These are phyloP conservation scores for Plasmodium yoelii DNA, from an alignment of 169 alveolate species.

Conservation along the genomic window DNA sequence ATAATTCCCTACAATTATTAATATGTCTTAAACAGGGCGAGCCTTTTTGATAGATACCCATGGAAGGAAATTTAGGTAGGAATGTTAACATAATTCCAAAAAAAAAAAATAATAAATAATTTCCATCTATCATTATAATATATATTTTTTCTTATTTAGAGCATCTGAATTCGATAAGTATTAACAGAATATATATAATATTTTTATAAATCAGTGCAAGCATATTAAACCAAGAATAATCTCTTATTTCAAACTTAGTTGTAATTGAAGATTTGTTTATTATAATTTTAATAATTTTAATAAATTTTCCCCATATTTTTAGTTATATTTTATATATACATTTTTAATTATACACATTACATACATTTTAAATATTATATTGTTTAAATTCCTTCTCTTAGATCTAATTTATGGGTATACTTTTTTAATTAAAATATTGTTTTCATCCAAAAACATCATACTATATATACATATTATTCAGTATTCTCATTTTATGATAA, in stretches of 20 bases:
- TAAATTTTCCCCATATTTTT: not conserved
- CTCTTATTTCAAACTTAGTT: not conserved
- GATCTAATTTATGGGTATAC: slow-evolving; percentile 12
- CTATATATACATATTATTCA: not conserved
- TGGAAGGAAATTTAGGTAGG: slow-evolving; percentile 72
- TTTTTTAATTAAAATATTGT: slow-evolving; percentile 13
- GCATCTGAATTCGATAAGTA: slow-evolving; percentile 75
- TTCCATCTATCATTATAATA: not conserved
- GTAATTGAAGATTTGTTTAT: not conserved
- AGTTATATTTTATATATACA: not conserved
- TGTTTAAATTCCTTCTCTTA: not conserved
- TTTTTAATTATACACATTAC: slow-evolving; percentile 4
- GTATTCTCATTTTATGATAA: not conserved
- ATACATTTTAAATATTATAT: slow-evolving; percentile 4
- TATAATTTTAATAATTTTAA: not conserved
- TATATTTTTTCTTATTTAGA: slow-evolving; percentile 23
- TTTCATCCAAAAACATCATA: not conserved
- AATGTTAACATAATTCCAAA: not conserved
- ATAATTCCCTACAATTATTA: slow-evolving; percentile 7
- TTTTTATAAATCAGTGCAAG: slow-evolving; percentile 2
- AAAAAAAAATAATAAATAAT: too few species aligned
- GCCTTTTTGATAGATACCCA: slow-evolving; percentile 74
- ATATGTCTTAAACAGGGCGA: slow-evolving; percentile 41
- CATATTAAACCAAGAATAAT: not conserved
- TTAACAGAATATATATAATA: not conserved